Percentiles rank a stretch among this genome's conserved stretches.
Evolutionary conservation across 1,139 yeast species (phyloP).

Genomic region (Taphrina deformans): DNA sequence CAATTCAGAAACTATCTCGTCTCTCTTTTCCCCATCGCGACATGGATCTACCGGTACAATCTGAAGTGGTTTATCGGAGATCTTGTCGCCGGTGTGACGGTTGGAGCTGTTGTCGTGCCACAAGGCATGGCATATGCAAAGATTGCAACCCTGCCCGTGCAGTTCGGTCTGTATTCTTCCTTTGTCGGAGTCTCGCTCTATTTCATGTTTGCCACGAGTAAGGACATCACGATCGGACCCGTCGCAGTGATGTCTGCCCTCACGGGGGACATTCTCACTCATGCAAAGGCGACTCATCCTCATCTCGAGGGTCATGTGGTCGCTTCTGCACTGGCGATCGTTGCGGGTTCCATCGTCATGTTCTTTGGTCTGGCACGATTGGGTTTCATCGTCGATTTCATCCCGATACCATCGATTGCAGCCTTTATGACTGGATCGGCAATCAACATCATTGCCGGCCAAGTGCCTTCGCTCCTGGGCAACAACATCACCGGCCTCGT

Average conservation of each 20-base stretch:
- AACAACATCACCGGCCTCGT: conserved; percentile 52
- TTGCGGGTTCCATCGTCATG: conserved; percentile 81
- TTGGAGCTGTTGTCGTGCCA: conserved; percentile 89
- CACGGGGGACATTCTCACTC: conserved; percentile 61
- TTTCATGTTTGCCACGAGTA: conserved; percentile 88
- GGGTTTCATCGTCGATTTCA: conserved; percentile 85
- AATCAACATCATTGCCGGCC: conserved; percentile 74
- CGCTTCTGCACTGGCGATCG: conserved; percentile 74
- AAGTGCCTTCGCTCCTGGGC: conserved; percentile 86
- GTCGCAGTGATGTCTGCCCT: conserved; percentile 97
- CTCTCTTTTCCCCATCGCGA: conserved; percentile 73
- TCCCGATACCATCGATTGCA: conserved; percentile 87
- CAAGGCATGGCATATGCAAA: conserved; percentile 95
- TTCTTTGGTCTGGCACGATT: conserved; percentile 80
- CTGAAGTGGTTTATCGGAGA: conserved; percentile 77
- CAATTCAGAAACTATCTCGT: conserved; percentile 52
- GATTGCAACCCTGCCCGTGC: conserved; percentile 75
- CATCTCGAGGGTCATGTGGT: conserved; percentile 48
- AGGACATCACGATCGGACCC: conserved; percentile 94
- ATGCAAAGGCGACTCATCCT: conserved; percentile 52
- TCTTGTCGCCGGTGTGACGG: conserved; percentile 87
- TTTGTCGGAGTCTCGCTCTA: conserved; percentile 89
- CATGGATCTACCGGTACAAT: conserved; percentile 85
- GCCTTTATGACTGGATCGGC: conserved; percentile 98
- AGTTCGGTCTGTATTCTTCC: conserved; percentile 87